These are phyloP conservation scores for Lagerstroemia speciosa DNA, from an alignment of 345 rosid species.

Conservation along the genomic window DNA sequence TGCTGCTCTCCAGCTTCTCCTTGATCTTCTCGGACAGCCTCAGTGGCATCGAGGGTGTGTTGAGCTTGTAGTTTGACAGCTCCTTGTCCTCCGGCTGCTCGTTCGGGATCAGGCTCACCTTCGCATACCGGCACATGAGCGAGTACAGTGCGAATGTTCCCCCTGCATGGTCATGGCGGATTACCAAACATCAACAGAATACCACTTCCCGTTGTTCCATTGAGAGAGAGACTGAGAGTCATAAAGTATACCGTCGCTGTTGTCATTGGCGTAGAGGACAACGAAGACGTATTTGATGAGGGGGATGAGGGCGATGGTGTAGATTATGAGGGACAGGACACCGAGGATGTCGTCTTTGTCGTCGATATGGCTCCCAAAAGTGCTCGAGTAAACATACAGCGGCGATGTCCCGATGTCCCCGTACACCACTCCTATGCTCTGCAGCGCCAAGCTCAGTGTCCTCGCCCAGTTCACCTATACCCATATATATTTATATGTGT, in stretches of 20 bases:
- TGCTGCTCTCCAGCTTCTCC: conserved; percentile 38
- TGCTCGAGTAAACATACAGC: conserved; percentile 50
- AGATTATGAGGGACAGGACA: conserved; percentile 60
- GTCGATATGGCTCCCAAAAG: conserved; percentile 38
- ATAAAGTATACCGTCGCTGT: conserved; percentile 85
- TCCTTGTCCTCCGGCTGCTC: conserved; percentile 56
- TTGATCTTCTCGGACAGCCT: conserved; percentile 38
- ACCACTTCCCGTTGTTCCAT: too few relatives aligned
- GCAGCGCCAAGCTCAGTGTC: conserved; percentile 59
- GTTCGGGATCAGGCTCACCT: conserved; percentile 52
- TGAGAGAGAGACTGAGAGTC: too few relatives aligned
- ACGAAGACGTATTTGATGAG: conserved; percentile 56
- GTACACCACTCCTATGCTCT: conserved; percentile 60
- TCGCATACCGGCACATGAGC: conserved; percentile 42
- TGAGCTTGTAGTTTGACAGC: conserved; percentile 53
- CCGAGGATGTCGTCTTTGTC: conserved; percentile 45
- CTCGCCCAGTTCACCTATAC: conserved; percentile 35
- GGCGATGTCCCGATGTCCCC: conserved; percentile 88
- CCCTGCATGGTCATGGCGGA: too few relatives aligned
- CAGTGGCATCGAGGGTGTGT: conserved; percentile 31
- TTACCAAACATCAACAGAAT: too few relatives aligned
- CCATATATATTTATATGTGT: too few relatives aligned
- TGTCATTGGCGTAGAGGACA: conserved; percentile 70
- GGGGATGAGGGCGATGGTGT: conserved; percentile 44
- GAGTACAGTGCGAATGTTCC: conserved; percentile 87